Evolutionary conservation across 176 grass and related monocot species (phyloP), one percentile per base, ranked within the genome.

Genomic region (Elaeis guineensis): DNA sequence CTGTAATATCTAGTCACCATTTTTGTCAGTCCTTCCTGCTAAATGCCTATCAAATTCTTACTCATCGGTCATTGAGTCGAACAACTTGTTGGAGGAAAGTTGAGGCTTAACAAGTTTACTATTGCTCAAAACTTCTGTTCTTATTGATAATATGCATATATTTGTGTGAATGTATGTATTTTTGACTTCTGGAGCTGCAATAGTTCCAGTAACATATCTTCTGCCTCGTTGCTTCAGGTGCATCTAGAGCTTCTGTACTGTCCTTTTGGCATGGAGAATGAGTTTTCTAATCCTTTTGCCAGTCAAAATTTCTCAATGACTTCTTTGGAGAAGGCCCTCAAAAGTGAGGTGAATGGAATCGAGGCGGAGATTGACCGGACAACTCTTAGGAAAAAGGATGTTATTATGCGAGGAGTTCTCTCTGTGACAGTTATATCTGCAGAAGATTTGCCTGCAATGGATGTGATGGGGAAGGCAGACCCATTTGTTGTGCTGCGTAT

Each of bases 401-500:
- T 97, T 66, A 97, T 97, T 72, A 65, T 65, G 65, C 85, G 93
- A 83, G 93, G 93, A 32, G 93, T 97, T 24, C 85, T 97, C 29
- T 97, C 87, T 18, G 84, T 89, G 50, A 91, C 87, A 23, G 84
- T 97, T 66, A 82, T 89, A 73, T 97, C 84, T 7, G 87, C 76
- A 57, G 93, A 97, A 71, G 93, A 91, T 52, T 80, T 97, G 79
- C 93, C 93, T 72, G 70, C 80, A 57, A 97, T 89, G 87, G 93
- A 97, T 79, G 77, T 97, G 52, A 90, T 87, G 85, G 93, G 87
- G 64, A 97, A 85, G 74, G 84, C 93, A 53, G 93, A 97, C 48
- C 87, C 92, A 59, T 97, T 77, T 72, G 93, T 91, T 19, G 87
- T 91, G 19, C 51, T 97, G 29, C 76, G 72, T 72, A 73, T 97